Evolutionary conservation across 176 grass and related monocot species (phyloP), one percentile per base, ranked within the genome.

Genomic region (Raddia distichophylla): DNA sequence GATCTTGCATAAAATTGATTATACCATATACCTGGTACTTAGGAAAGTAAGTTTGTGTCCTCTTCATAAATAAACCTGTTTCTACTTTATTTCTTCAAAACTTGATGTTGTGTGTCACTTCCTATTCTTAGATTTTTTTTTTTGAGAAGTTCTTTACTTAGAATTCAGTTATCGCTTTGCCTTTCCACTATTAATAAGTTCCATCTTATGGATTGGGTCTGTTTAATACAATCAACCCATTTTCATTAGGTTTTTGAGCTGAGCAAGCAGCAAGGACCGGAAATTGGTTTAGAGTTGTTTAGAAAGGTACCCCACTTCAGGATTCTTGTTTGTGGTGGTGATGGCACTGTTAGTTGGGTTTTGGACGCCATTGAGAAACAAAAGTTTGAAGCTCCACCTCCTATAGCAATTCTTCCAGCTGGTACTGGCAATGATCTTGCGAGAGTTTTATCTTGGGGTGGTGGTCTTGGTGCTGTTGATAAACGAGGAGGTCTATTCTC

Each of bases 361-460:
- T 74, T 95, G 59, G 90, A 92, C 86, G 85, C 90, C n/a, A 95
- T 95, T 71, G 93, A 95, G 74, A 95, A 88, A 78, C 85, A 90
- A 19, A 95, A 95, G 84, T 95, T 92, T 11, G 93, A 90, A 87
- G 81, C 85, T 45, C 87, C 93, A 3, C 93, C 93, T 65, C 90
- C 93, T 69, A 87, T 95, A 64, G 93, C 93, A 50, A 92, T 95
- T 49, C 85, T 95, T 83, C 93, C 93, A 78, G 93, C 90, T 90
- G 93, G 93, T 56, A 95, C 93, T 55, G 90, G 93, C 44, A 95
- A 95, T 75, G 93, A 95, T 87, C 90, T 95, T 82, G 87, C 93
- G 1, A 87, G 93, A 44, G 90, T 95, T 64, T 83, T 95, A 42
- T 88, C 75, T 64, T 95, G 93, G 93, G 90, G 90, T 22, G 87